phyloP scores from a whole-genome alignment of 2,329 filamentous ascomycete genomes.

The Talaromyces islandicus region DNA sequence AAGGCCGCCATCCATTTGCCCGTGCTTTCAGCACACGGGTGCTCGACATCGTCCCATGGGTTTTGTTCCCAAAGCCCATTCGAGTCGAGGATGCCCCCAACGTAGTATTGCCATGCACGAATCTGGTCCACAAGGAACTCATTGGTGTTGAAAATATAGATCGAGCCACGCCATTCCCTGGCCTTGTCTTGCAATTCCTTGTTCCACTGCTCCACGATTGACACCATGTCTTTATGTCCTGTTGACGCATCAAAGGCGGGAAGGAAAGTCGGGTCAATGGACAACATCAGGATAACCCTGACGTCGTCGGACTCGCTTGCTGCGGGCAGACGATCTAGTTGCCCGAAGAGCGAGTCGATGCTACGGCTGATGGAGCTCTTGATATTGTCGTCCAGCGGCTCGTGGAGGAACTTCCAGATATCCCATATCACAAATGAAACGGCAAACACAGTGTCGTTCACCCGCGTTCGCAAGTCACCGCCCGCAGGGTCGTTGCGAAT shows the following conservation, averaged over 20 bases:
- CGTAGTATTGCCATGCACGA: slow-evolving; percentile 31
- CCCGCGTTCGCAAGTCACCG: slow-evolving; percentile 18
- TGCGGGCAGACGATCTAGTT: slow-evolving; percentile 24
- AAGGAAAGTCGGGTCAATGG: slow-evolving; percentile 35
- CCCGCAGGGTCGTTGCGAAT: slow-evolving; percentile 14
- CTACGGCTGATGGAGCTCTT: slow-evolving; percentile 22
- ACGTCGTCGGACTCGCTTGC: slow-evolving; percentile 23
- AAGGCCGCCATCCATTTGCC: slow-evolving; percentile 20
- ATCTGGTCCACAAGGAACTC: slow-evolving; percentile 33
- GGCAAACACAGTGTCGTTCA: slow-evolving; percentile 28
- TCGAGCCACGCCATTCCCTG: slow-evolving; percentile 24
- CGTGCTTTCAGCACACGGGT: slow-evolving; percentile 26
- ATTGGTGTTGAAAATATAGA: slow-evolving; percentile 37
- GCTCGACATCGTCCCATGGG: slow-evolving; percentile 30
- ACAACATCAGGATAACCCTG: slow-evolving; percentile 32
- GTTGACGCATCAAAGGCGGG: slow-evolving; percentile 24
- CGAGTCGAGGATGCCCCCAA: slow-evolving; percentile 28
- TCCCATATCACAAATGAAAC: slow-evolving; percentile 37
- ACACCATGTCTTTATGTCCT: slow-evolving; percentile 28
- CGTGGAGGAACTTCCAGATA: slow-evolving; percentile 28
- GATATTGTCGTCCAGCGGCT: slow-evolving; percentile 19
- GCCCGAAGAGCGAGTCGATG: slow-evolving; percentile 27
- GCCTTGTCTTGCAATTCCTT: slow-evolving; percentile 21
- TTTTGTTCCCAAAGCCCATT: slow-evolving; percentile 26
- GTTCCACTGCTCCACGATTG: slow-evolving; percentile 31